These are phyloP conservation scores for Mychonastes homosphaera DNA, from an alignment of 139 green algal genomes.

Conservation along the genomic window DNA sequence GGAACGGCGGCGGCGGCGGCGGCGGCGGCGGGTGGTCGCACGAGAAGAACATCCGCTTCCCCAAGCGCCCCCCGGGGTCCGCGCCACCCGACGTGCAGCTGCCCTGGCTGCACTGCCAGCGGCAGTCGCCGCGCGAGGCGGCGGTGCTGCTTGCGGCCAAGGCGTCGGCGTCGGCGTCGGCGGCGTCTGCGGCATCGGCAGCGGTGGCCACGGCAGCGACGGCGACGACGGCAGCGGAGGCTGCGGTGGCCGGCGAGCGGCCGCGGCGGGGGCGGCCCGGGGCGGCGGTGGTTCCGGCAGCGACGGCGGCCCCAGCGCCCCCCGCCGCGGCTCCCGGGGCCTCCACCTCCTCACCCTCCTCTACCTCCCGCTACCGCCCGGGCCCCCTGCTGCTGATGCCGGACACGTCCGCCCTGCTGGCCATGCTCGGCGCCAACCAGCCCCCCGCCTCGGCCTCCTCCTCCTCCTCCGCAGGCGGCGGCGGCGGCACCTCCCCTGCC, in stretches of 20 bases:
- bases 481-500: too few species aligned
- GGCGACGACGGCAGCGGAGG: not conserved
- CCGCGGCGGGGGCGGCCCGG: not conserved
- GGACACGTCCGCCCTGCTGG: conserved; percentile 59
- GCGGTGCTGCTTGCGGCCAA: conserved; percentile 30
- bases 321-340: not conserved
- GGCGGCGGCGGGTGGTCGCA: conserved; percentile 9
- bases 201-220: not conserved
- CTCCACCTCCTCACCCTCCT: too few species aligned
- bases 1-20: conserved; percentile 17
- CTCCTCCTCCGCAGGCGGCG: too few species aligned
- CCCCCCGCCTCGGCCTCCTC: conserved; percentile 4
- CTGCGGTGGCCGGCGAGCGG: not conserved
- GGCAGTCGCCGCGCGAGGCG: conserved; percentile 28
- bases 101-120: conserved; percentile 45
- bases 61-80: too few species aligned
- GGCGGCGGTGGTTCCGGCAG: conserved; percentile 2
- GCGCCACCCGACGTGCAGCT: conserved; percentile 33
- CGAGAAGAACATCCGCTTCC: conserved; percentile 26
- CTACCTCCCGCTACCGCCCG: not conserved
- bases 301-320: not conserved
- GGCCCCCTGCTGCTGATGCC: conserved; percentile 64
- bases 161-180: not conserved
- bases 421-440: conserved; percentile 46
- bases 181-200: not conserved